Conservation (phyloP, 768 basidiomycete genomes). For the Russula virescens region DNA sequence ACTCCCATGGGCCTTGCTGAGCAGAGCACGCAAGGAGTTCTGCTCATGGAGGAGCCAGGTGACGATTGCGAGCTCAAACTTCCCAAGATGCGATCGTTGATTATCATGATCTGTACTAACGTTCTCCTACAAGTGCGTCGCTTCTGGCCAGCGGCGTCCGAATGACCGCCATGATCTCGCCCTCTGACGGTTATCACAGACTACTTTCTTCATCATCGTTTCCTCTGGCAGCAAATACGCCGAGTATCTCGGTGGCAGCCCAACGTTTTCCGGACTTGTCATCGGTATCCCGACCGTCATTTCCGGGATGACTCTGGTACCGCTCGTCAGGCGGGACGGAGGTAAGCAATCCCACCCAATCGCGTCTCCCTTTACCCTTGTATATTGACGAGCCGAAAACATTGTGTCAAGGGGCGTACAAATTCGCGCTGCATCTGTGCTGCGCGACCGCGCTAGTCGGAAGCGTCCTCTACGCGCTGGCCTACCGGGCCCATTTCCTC, state of each 20-base stretch:
- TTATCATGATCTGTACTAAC: conserved; percentile 42
- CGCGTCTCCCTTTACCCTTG: neutral
- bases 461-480: conserved; percentile 54
- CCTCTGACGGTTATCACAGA: conserved; percentile 31
- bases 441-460: conserved; percentile 51
- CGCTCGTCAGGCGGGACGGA: conserved; percentile 49
- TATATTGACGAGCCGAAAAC: neutral
- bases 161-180: neutral
- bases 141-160: neutral
- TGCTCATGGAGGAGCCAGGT: neutral
- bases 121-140: conserved; percentile 40
- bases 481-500: conserved; percentile 52
- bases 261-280: conserved; percentile 63
- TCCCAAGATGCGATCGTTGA: conserved; percentile 42
- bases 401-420: conserved; percentile 44
- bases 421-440: conserved; percentile 46
- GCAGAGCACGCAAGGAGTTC: neutral
- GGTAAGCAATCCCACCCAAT: conserved; percentile 33
- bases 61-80: conserved; percentile 41
- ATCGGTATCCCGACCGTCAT: conserved; percentile 64
- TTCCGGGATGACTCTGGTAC: conserved; percentile 52
- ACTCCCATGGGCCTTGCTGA: neutral
- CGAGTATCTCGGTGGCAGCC: conserved; percentile 54
- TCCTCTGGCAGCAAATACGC: conserved; percentile 62
- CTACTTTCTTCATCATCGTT: conserved; percentile 65